Conservation (phyloP, 2,329 filamentous ascomycete species). For the Cladophialophora chaetospira region DNA sequence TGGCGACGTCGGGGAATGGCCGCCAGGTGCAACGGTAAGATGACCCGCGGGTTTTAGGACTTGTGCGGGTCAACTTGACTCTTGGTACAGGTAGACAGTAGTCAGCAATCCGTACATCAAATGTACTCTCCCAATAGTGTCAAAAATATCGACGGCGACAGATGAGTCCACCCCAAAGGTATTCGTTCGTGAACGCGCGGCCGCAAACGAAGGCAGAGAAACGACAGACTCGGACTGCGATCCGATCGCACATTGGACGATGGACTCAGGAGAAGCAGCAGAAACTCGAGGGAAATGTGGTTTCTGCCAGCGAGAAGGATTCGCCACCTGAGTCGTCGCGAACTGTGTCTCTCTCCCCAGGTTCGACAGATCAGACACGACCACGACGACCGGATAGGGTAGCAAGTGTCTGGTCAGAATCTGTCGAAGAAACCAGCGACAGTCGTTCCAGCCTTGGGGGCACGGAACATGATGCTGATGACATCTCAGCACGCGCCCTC, state of each 20-base stretch:
- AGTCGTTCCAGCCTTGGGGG: background rate
- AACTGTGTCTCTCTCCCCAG: background rate
- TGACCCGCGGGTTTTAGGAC: background rate
- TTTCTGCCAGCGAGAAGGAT: background rate
- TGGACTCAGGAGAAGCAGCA: constrained; percentile 17
- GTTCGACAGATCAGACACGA: background rate
- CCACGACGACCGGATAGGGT: background rate
- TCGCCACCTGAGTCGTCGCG: constrained; percentile 10
- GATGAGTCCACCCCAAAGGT: constrained; percentile 14
- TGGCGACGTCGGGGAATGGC: background rate
- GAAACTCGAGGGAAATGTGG: background rate
- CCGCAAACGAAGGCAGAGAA: constrained; percentile 16
- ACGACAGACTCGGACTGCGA: constrained; percentile 9
- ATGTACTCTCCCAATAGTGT: background rate
- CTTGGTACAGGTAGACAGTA: background rate
- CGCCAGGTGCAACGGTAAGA: background rate
- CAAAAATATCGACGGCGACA: background rate
- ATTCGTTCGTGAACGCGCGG: constrained; percentile 16
- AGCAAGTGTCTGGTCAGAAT: background rate
- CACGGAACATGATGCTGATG: background rate
- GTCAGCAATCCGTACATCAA: background rate
- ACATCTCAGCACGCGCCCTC: background rate
- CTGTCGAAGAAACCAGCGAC: background rate
- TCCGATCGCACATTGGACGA: constrained; percentile 16
- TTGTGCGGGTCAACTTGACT: background rate